These are phyloP conservation scores for Pichia deserticola DNA, from an alignment of 805 yeast species.

Conservation along the genomic window DNA sequence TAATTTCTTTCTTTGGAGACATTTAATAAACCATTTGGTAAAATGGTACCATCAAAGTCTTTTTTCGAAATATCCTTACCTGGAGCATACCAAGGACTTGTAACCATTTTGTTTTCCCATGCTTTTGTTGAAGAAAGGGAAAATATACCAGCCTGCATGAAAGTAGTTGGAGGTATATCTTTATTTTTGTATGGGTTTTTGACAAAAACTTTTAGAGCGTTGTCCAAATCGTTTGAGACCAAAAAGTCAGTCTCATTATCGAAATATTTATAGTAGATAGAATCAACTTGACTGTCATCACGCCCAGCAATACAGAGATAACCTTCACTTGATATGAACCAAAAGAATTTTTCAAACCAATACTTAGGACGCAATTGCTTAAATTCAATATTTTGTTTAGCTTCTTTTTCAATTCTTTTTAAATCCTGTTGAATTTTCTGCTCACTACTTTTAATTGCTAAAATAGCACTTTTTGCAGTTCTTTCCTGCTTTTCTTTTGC, in stretches of 20 bases:
- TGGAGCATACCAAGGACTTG: constrained; percentile 80
- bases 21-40: constrained; percentile 57
- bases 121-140: constrained; percentile 78
- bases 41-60: constrained; percentile 47
- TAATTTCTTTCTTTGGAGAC: constrained; percentile 46
- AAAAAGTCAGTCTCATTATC: constrained; percentile 59
- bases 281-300: constrained; percentile 71
- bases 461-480: constrained; percentile 67
- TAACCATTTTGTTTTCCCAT: constrained; percentile 80
- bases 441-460: constrained; percentile 81
- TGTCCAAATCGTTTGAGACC: constrained; percentile 68
- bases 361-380: constrained; percentile 61
- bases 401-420: constrained; percentile 52
- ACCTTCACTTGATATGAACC: constrained; percentile 92
- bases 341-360: constrained; percentile 91
- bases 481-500: constrained; percentile 74
- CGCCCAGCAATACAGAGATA: constrained; percentile 82
- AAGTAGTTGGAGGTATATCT: constrained; percentile 75
- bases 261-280: constrained; percentile 72
- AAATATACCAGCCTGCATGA: constrained; percentile 83
- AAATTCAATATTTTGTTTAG: constrained; percentile 39
- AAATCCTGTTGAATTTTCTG: constrained; percentile 67
- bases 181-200: constrained; percentile 70
- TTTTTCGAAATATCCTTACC: constrained; percentile 64
- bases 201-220: constrained; percentile 68